Base-by-base conservation (phyloP, 208 protist genomes). In the Trypanosoma theileri region DNA sequence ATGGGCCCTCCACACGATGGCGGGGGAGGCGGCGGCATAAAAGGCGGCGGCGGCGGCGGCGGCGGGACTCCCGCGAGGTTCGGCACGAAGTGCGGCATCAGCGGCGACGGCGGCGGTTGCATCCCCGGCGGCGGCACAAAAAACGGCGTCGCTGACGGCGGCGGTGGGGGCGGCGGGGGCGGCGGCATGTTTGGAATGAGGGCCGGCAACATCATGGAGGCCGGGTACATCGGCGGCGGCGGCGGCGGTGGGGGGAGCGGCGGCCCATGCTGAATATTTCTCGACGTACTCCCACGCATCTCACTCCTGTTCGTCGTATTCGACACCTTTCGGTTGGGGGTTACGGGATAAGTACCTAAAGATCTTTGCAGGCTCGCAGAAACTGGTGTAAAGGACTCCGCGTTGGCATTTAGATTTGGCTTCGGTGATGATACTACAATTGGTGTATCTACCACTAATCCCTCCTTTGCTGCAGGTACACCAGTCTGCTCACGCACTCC, bases 401-500 rank as follows among this genome's bases (percentile, higher is more conserved):
- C 81, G 35, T 90, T 85, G 1, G 71, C 81, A 65, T 89, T 89
- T 35, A 92, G 73, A 45, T 68, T 76, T 26, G 70, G 74, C 56
- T 84, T 45, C 17, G 60, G 17, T 17, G 28, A 22, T 56, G 60
- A 26, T 24, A 44, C 3, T 4, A 3, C 44, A n/a, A 26, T 10
- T 28, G 16, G 12, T 65, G 60, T 9, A 12, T 3, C 26, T 44
- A 45, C 60, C 14, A 8, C 11, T n/a, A 40, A 16, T 11, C 0
- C 19, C n/a, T 17, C 45, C 26, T 54, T 26, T n/a, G 12, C 4
- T 31, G 10, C 35, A 42, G 24, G 12, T 14, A 28, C 13, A 19
- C 4, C 16, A 12, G 52, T 13, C 40, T 9, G 12, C 28, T 52
- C 44, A 63, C n/a, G 17, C 17, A 24, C 17, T 50, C 22, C 44